Percentiles rank a stretch among this genome's conserved stretches.
Evolutionary conservation across 2,329 filamentous ascomycete species (phyloP).

Genomic region (Cladophialophora exuberans): DNA sequence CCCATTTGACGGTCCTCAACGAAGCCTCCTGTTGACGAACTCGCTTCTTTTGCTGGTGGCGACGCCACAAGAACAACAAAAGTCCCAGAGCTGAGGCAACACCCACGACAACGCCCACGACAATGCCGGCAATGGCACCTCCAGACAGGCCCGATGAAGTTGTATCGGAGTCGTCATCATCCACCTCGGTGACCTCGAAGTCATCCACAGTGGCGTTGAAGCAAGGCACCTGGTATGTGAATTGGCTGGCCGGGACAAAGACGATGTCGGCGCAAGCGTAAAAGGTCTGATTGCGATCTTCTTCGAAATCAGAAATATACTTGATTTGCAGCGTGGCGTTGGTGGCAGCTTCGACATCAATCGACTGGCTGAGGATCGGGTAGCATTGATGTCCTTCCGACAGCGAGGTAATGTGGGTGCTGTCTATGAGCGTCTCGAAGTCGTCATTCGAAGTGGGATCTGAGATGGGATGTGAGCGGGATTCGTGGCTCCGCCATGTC

Average conservation of each 20-base stretch:
- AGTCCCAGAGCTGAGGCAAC: constrained; percentile 13
- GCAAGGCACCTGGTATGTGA: constrained; percentile 48
- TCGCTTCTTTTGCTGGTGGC: constrained; percentile 23
- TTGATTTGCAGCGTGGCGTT: constrained; percentile 53
- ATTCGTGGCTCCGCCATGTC: constrained; percentile 31
- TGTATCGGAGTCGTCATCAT: constrained; percentile 17
- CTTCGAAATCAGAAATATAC: constrained; percentile 48
- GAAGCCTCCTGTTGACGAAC: constrained; percentile 24
- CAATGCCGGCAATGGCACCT: constrained; percentile 50
- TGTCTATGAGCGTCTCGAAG: constrained; percentile 42
- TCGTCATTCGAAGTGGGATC: constrained; percentile 46
- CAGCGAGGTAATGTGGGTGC: constrained; percentile 42
- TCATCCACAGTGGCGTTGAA: constrained; percentile 51
- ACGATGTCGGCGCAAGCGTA: constrained; percentile 54
- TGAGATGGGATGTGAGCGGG: constrained; percentile 21
- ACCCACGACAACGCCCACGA: constrained; percentile 31
- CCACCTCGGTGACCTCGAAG: constrained; percentile 34
- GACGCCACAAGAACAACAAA: constrained; percentile 23
- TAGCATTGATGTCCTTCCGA: constrained; percentile 52
- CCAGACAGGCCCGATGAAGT: constrained; percentile 39
- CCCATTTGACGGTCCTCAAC: constrained; percentile 26
- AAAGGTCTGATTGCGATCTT: constrained; percentile 47
- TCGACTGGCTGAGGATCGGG: constrained; percentile 42
- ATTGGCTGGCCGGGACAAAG: constrained; percentile 45
- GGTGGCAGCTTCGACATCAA: constrained; percentile 39